Conservation (phyloP, 2,329 filamentous ascomycete genomes). For the Intubia oerlemansii region DNA sequence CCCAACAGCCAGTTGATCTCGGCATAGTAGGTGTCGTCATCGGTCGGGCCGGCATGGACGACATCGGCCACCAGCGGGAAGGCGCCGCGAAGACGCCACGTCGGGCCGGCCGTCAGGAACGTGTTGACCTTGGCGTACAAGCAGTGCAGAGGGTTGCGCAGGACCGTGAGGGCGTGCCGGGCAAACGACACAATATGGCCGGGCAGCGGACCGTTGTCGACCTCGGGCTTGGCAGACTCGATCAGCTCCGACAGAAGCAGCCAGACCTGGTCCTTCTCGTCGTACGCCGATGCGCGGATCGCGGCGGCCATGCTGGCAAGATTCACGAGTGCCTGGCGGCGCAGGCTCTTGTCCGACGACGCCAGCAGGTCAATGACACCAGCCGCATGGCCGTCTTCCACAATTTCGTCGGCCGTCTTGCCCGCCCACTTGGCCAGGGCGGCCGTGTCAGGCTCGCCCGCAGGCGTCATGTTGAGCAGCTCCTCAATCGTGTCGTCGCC, state of each 20-base stretch:
- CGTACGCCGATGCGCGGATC: conserved; percentile 45
- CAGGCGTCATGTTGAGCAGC: conserved; percentile 26
- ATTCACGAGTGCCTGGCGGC: conserved; percentile 54
- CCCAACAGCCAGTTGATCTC: conserved; percentile 57
- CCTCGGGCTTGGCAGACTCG: conserved; percentile 40
- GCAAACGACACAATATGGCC: conserved; percentile 61
- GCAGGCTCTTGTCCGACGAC: conserved; percentile 53
- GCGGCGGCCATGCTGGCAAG: conserved; percentile 43
- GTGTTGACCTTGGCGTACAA: conserved; percentile 74
- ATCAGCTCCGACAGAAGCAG: conserved; percentile 60
- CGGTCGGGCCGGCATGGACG: conserved; percentile 41
- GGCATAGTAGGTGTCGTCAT: conserved; percentile 50
- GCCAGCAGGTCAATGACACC: conserved; percentile 55
- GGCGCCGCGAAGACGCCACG: conserved; percentile 47
- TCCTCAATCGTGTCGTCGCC: conserved; percentile 23
- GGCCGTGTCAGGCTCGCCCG: conserved; percentile 25
- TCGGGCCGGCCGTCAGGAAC: conserved; percentile 58
- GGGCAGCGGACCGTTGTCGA: conserved; percentile 34
- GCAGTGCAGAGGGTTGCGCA: conserved; percentile 57
- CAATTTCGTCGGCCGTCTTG: conserved; percentile 56
- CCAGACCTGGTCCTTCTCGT: conserved; percentile 59
- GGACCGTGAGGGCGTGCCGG: conserved; percentile 42
- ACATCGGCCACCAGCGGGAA: conserved; percentile 49
- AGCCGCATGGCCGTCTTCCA: conserved; percentile 55
- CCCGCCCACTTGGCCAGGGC: conserved; percentile 44